Percentiles rank a stretch among this genome's conserved stretches.
These are phyloP conservation scores for Erigeron canadensis DNA, from an alignment of 129 eudicot genomes.

Conservation along the genomic window DNA sequence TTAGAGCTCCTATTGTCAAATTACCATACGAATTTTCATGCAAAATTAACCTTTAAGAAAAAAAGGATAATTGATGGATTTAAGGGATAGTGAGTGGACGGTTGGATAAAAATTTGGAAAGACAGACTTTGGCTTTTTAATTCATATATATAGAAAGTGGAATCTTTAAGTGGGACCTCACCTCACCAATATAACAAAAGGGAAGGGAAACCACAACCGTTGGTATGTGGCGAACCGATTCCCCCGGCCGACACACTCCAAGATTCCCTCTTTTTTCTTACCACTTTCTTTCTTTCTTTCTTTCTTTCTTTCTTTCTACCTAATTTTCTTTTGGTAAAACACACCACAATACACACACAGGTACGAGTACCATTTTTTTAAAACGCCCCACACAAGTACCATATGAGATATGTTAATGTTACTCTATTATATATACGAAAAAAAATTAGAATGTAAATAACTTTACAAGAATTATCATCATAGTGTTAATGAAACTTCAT, in stretches of 20 bases:
- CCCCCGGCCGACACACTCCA: slow-evolving; percentile 29
- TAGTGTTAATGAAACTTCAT: no score
- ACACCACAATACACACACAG: neutral
- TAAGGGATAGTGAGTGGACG: slow-evolving; percentile 18
- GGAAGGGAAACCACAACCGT: slow-evolving; percentile 43
- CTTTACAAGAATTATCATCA: no score
- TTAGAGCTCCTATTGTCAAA: no score
- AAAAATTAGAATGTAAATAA: no score
- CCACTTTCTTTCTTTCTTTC: neutral
- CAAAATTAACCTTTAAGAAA: no score
- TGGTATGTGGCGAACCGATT: slow-evolving; percentile 68
- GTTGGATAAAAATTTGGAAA: neutral
- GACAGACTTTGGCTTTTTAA: slow-evolving; percentile 18
- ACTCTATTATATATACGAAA: no score
- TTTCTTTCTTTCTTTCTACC: slow-evolving; percentile 11
- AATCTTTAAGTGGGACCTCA: slow-evolving; percentile 40
- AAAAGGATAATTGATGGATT: slow-evolving; percentile 8
- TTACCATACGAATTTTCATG: no score
- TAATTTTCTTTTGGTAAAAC: slow-evolving; percentile 14
- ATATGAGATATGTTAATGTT: no score
- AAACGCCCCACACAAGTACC: no score
- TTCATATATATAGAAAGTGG: slow-evolving; percentile 24
- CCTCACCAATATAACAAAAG: slow-evolving; percentile 19
- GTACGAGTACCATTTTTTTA: no score
- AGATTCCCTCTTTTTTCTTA: slow-evolving; percentile 24